Base-by-base conservation (phyloP, 345 rosid species). In the Streptanthus diversifolius region DNA sequence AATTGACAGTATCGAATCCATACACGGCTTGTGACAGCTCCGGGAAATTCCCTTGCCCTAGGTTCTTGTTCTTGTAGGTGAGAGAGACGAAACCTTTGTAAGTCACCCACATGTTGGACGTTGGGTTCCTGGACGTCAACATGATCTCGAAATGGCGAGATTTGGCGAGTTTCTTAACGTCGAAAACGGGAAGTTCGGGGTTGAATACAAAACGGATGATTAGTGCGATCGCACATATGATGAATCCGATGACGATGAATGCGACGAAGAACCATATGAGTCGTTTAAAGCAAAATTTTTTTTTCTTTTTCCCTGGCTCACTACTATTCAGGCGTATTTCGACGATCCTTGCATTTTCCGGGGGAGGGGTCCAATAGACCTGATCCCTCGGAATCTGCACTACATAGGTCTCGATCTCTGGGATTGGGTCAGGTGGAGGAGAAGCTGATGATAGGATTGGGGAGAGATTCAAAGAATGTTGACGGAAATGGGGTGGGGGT, bases 341-440 rank as follows among this genome's bases (percentile, higher is more conserved):
- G 3, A 45, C 51, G 52, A 76, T 66, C 30, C 30, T 29, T 52
- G 82, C 82, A 55, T 82, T 79, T 30, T 70, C 82, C 0, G 81
- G 83, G 1, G 90, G 90, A 14, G 93, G 93, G 17, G 86, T 44
- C 7, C 85, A 79, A 17, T 84, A 86, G 32, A 90, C 81, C 73
- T 83, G 89, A 73, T 88, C 88, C 74, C 79, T 83, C 5, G 90
- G 91, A 77, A 85, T 75, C 33, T 77, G 88, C 27, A 85, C 73
- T 3, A 90, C 79, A 75, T 85, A 83, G 10, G 91, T 90, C 32
- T 72, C 70, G 44, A 63, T 51, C 55, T 66, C 77, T 17, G 66
- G 60, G 60, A 19, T 57, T 13, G 66, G 19, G 35, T 36, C 72
- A 13, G 49, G 72, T 24, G 65, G 69, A 65, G 71, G 58, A 32